A percentile compares a stretch with the other conserved stretches of the same genome.
Evolutionary conservation across 805 yeast species (phyloP).

Genomic region (Wickerhamiella musiphila): DNA sequence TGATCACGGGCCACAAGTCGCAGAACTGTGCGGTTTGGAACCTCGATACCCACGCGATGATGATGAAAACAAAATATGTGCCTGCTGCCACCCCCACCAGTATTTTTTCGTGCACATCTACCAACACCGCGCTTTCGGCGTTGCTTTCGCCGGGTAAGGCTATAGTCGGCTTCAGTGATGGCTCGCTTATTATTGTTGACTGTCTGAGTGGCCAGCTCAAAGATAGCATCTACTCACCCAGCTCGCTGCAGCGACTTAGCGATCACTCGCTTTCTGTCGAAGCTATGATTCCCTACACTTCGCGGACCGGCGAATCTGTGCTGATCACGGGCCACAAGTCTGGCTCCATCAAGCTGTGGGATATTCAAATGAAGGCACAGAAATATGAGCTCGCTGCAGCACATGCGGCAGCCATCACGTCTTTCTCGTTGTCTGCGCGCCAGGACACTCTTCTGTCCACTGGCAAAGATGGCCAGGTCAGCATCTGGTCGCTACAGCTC

Average conservation of each 20-base stretch:
- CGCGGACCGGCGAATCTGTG: slow-evolving; percentile 5
- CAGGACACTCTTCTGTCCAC: slow-evolving; percentile 9
- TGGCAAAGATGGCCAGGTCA: slow-evolving; percentile 16
- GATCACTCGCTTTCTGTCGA: slow-evolving; percentile 3
- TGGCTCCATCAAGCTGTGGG: slow-evolving; percentile 13
- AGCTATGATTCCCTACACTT: slow-evolving; percentile 3
- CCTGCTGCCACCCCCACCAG: slow-evolving; percentile 1
- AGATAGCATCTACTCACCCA: slow-evolving; percentile 5
- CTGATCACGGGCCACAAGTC: slow-evolving; percentile 6
- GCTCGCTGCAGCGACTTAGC: slow-evolving; percentile 1
- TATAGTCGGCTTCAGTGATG: slow-evolving; percentile 1
- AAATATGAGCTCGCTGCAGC: slow-evolving; percentile 13
- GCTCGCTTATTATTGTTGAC: slow-evolving; percentile 6
- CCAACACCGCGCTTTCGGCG: not conserved
- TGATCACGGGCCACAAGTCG: slow-evolving; percentile 2
- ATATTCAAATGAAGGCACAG: slow-evolving; percentile 10
- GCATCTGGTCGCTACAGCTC: slow-evolving; percentile 14
- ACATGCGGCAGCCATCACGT: slow-evolving; percentile 12
- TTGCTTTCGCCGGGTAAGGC: not conserved
- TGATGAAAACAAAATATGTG: not conserved
- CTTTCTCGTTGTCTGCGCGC: slow-evolving; percentile 2
- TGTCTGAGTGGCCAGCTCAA: slow-evolving; percentile 11
- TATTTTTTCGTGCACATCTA: not conserved
- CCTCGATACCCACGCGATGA: not conserved
- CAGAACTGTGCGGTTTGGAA: slow-evolving; percentile 3